A percentile compares a stretch with the other conserved stretches of the same genome.
Evolutionary conservation across 176 grass and related monocot genomes (phyloP).

Genomic region (Saccharum officinarum): DNA sequence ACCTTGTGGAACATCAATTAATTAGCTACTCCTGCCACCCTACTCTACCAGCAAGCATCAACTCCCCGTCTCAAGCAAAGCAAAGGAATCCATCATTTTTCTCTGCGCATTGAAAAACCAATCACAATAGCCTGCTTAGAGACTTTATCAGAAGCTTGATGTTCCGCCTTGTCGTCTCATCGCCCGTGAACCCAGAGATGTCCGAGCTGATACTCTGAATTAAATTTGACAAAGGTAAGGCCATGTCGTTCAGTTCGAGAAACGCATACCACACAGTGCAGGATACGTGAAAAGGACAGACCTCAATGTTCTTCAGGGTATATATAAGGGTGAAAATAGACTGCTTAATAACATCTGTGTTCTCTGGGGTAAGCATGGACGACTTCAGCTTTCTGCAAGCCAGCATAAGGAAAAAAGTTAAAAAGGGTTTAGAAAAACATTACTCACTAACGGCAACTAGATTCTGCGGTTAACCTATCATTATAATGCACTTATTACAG

Average conservation of each 20-base stretch:
- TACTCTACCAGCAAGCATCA: slow-evolving; percentile 13
- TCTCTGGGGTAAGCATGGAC: slow-evolving; percentile 76
- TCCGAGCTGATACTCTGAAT: slow-evolving; percentile 94
- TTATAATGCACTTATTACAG: neutral
- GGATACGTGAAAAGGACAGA: slow-evolving; percentile 4
- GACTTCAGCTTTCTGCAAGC: slow-evolving; percentile 78
- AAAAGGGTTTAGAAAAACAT: neutral
- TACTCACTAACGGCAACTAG: neutral
- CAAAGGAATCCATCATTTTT: slow-evolving; percentile 1
- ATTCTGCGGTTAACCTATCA: neutral
- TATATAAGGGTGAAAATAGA: slow-evolving; percentile 90
- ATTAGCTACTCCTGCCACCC: neutral
- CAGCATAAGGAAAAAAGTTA: neutral
- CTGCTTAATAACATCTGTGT: slow-evolving; percentile 78
- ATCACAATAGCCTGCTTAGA: slow-evolving; percentile 88
- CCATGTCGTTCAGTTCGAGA: slow-evolving; percentile 6
- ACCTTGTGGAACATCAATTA: neutral
- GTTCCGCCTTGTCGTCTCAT: slow-evolving; percentile 74
- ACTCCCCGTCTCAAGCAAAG: neutral
- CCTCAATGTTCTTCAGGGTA: slow-evolving; percentile 97
- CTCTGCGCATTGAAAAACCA: neutral
- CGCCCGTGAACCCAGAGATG: slow-evolving; percentile 87
- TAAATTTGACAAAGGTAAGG: slow-evolving; percentile 26
- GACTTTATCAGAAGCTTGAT: slow-evolving; percentile 93
- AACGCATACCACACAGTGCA: neutral